These are phyloP conservation scores for Colletotrichum musae DNA, from an alignment of 2,329 filamentous ascomycete species.

Conservation along the genomic window DNA sequence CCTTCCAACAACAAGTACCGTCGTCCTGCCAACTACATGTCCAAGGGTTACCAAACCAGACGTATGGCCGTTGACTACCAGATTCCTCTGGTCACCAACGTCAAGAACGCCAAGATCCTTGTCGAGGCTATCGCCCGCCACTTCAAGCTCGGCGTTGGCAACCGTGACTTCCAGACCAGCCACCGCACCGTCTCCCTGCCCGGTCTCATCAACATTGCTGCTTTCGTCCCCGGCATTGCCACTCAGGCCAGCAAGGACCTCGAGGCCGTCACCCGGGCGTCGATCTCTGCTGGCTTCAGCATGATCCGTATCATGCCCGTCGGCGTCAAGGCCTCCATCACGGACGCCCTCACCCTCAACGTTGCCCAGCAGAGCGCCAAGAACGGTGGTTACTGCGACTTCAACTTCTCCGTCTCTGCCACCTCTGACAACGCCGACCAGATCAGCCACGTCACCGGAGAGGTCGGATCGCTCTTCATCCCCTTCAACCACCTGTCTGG, in stretches of 20 bases:
- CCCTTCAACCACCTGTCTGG: conserved; percentile 86
- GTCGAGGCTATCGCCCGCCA: conserved; percentile 94
- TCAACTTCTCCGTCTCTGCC: conserved; percentile 83
- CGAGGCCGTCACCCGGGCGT: conserved; percentile 79
- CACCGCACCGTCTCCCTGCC: conserved; percentile 81
- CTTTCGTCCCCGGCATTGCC: conserved; percentile 82
- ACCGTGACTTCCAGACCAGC: conserved; percentile 93
- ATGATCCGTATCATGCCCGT: conserved; percentile 87
- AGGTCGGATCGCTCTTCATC: conserved; percentile 86
- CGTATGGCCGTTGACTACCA: conserved; percentile 99
- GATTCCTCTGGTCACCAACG: conserved; percentile 96
- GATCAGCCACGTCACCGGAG: conserved; percentile 78
- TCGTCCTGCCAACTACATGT: conserved; percentile 98
- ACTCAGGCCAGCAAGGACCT: conserved; percentile 77
- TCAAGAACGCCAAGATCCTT: conserved; percentile 98
- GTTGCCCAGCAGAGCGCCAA: conserved; percentile 80
- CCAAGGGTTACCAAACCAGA: conserved; percentile 95
- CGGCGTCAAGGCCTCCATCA: conserved; percentile 80
- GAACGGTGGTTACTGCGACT: conserved; percentile 79
- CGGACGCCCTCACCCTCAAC: conserved; percentile 79
- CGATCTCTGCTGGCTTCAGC: conserved; percentile 81
- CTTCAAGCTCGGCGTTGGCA: conserved; percentile 86
- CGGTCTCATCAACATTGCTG: conserved; percentile 83
- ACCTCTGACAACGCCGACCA: conserved; percentile 82
- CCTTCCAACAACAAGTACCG: conserved; percentile 99